A percentile compares a stretch with the other conserved stretches of the same genome.
These are phyloP conservation scores for Backusella tuberculispora DNA, from an alignment of 192 early-diverging fungal genomes.

Conservation along the genomic window DNA sequence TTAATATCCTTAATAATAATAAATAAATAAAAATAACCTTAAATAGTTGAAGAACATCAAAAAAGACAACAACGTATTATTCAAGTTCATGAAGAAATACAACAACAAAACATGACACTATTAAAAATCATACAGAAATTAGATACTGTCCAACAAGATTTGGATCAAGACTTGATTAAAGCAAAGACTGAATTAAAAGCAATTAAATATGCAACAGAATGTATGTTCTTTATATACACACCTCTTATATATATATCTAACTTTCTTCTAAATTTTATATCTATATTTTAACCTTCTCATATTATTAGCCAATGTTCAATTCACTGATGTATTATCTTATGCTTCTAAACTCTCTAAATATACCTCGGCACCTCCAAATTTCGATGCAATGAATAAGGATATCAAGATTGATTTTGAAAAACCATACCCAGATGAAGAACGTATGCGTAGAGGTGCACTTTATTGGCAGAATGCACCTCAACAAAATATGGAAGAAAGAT, in stretches of 20 bases:
- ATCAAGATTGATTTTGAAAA: constrained; percentile 53
- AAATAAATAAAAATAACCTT: neutral
- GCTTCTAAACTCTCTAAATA: constrained; percentile 55
- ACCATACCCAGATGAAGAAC: constrained; percentile 58
- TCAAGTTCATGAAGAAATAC: constrained; percentile 54
- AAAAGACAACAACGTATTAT: constrained; percentile 47
- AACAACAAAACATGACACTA: constrained; percentile 45
- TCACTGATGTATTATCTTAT: constrained; percentile 54
- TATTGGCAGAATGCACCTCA: constrained; percentile 54
- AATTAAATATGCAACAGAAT: constrained; percentile 35
- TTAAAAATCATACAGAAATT: constrained; percentile 45
- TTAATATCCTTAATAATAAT: neutral
- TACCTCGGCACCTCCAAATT: constrained; percentile 59
- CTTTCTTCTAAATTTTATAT: neutral
- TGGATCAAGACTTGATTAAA: constrained; percentile 37
- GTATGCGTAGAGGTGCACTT: constrained; percentile 52
- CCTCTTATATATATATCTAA: neutral
- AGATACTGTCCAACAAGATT: constrained; percentile 33
- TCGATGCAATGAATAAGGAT: constrained; percentile 43
- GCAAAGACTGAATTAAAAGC: constrained; percentile 36
- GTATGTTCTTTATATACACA: constrained; percentile 8
- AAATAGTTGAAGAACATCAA: constrained; percentile 54
- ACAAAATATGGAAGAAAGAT: constrained; percentile 38
- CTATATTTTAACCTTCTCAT: neutral
- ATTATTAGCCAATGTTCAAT: constrained; percentile 42